Evolutionary conservation across 495 filamentous ascomycete genomes (phyloP).

Genomic region (Halenospora varia): DNA sequence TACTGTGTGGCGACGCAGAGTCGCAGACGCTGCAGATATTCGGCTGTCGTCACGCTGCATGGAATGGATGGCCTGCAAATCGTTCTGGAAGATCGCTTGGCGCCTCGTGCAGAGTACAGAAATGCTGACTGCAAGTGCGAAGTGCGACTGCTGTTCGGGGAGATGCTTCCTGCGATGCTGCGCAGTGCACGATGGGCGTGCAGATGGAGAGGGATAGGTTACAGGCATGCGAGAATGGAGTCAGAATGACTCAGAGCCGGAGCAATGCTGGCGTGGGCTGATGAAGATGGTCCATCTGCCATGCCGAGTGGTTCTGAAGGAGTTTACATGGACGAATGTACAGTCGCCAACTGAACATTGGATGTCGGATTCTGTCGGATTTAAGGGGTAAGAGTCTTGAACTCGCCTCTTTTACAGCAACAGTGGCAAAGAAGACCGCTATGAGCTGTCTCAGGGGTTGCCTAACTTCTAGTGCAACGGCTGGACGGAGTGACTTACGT

Average conservation of each 20-base stretch:
- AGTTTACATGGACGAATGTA: not conserved
- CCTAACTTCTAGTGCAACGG: not conserved
- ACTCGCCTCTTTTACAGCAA: no score
- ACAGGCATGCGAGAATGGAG: not conserved
- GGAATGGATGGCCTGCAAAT: not conserved
- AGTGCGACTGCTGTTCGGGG: not conserved
- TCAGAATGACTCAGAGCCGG: conserved; percentile 18
- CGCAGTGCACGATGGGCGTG: not conserved
- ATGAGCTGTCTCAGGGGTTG: not conserved
- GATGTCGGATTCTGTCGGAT: not conserved
- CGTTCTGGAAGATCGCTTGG: conserved; percentile 4
- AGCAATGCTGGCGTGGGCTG: not conserved
- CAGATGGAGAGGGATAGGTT: not conserved
- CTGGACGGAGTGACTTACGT: no score
- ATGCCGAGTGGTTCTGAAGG: not conserved
- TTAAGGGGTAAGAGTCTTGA: not conserved
- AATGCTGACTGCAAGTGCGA: conserved; percentile 2
- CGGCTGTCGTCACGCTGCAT: conserved; percentile 16
- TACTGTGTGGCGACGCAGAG: not conserved
- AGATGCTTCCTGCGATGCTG: no score
- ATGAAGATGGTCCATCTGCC: no score
- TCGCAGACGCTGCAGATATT: not conserved
- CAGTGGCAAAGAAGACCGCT: not conserved
- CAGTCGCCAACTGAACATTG: not conserved
- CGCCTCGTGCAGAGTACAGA: conserved; percentile 12